These are phyloP conservation scores for Gastrolobium bilobum DNA, from an alignment of 306 rosid species.

Conservation along the genomic window DNA sequence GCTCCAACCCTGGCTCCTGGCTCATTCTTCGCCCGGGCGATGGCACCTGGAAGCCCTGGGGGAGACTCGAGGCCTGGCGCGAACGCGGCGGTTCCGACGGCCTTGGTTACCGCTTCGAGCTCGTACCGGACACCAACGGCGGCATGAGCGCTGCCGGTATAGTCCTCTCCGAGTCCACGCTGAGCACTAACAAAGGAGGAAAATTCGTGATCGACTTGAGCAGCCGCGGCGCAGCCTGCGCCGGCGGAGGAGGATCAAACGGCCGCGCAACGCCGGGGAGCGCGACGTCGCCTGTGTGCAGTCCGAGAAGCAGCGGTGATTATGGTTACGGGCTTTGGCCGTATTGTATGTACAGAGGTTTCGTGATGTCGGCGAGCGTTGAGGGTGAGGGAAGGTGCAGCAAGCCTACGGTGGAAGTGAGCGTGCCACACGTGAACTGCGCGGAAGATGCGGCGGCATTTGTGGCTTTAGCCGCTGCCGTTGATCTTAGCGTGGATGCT, in stretches of 20 bases:
- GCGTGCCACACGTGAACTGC: constrained; percentile 70
- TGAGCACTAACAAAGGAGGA: constrained; percentile 69
- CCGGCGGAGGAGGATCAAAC: constrained; percentile 17
- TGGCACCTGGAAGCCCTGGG: constrained; percentile 82
- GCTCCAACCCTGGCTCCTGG: constrained; percentile 83
- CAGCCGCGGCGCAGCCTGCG: background rate
- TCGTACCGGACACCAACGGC: constrained; percentile 68
- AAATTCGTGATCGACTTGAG: constrained; percentile 65
- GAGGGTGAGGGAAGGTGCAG: constrained; percentile 70
- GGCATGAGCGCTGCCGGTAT: constrained; percentile 69
- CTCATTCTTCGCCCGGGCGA: constrained; percentile 77
- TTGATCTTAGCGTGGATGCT: constrained; percentile 72
- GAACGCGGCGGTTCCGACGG: constrained; percentile 79
- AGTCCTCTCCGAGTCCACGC: constrained; percentile 73
- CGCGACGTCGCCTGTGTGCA: constrained; percentile 69
- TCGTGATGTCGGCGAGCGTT: constrained; percentile 69
- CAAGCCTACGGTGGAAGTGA: constrained; percentile 68
- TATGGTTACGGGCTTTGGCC: constrained; percentile 87
- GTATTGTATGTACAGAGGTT: constrained; percentile 76
- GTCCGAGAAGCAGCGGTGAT: constrained; percentile 84
- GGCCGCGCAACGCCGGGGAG: constrained; percentile 56
- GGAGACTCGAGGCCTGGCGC: constrained; percentile 81
- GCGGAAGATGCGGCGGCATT: constrained; percentile 74
- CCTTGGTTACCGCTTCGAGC: constrained; percentile 71
- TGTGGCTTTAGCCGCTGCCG: constrained; percentile 68